phyloP scores from a whole-genome alignment of 306 rosid genomes.

The Glycine latifolia region DNA sequence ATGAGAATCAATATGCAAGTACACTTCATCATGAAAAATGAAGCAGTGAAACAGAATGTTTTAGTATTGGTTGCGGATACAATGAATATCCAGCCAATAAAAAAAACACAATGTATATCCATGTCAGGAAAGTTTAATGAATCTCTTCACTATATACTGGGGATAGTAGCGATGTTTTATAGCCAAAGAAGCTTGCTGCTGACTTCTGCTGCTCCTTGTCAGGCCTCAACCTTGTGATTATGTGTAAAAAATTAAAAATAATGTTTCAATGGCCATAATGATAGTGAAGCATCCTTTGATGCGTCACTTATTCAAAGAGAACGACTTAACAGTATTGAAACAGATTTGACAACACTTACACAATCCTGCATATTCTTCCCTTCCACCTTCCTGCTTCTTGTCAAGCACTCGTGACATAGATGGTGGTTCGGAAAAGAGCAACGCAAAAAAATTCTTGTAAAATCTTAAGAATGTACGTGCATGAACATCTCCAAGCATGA shows the following conservation, averaged over 20 bases:
- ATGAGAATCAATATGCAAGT: conserved; percentile 33
- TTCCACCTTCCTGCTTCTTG: conserved; percentile 33
- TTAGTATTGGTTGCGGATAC: not conserved
- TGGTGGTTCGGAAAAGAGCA: conserved; percentile 21
- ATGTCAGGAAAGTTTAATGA: not conserved
- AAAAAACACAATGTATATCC: not conserved
- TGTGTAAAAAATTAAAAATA: conserved; percentile 6
- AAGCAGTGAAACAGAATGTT: conserved; percentile 26
- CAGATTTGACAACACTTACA: conserved; percentile 29
- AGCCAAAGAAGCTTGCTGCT: conserved; percentile 6
- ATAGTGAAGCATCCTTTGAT: conserved; percentile 36
- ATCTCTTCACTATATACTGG: not conserved
- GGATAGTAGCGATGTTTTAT: not conserved
- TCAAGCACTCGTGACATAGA: conserved; percentile 2
- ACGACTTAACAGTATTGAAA: not conserved
- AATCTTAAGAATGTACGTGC: conserved; percentile 25
- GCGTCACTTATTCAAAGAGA: conserved; percentile 43
- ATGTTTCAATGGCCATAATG: conserved; percentile 34
- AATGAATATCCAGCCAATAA: not conserved
- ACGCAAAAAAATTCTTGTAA: conserved; percentile 29
- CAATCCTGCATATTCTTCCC: conserved; percentile 32
- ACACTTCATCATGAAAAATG: conserved; percentile 25
- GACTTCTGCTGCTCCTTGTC: conserved; percentile 34
- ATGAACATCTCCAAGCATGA: conserved; percentile 27
- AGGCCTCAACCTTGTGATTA: conserved; percentile 1